phyloP scores from a whole-genome alignment of 306 rosid genomes.

The Pyrus communis region DNA sequence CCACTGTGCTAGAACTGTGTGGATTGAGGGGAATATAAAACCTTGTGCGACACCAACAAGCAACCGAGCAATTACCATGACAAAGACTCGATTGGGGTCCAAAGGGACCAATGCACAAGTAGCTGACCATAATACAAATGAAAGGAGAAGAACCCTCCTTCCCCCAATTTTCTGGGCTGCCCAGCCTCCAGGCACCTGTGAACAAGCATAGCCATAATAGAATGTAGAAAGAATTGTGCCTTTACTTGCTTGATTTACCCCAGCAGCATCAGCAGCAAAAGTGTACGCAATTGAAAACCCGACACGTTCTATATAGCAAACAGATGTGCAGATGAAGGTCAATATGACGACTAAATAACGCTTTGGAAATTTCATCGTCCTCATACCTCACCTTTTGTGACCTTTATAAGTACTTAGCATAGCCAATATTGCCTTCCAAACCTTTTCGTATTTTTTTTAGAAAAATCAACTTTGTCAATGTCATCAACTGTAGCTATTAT shows the following conservation, averaged over 20 bases:
- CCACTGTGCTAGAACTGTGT: constrained; percentile 96
- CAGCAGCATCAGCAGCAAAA: constrained; percentile 73
- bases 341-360: constrained; percentile 78
- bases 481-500: not conserved
- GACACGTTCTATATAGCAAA: constrained; percentile 86
- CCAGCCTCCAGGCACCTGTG: constrained; percentile 98
- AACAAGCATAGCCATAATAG: constrained; percentile 91
- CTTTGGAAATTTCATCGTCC: constrained; percentile 37
- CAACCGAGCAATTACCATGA: constrained; percentile 67
- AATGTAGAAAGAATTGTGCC: constrained; percentile 85
- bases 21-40: constrained; percentile 89
- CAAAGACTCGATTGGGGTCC: constrained; percentile 50
- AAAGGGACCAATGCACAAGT: constrained; percentile 80
- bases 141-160: constrained; percentile 68
- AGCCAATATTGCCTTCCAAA: not conserved
- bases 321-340: constrained; percentile 86
- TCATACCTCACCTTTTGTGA: constrained; percentile 24
- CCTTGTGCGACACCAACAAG: constrained; percentile 97
- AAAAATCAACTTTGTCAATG: not conserved
- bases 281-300: constrained; percentile 96
- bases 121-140: constrained; percentile 76
- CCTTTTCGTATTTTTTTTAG: not conserved
- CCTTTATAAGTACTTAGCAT: not conserved
- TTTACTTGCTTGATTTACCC: constrained; percentile 70
- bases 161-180: constrained; percentile 90